Percentiles rank a stretch among this genome's conserved stretches.
These are phyloP conservation scores for Suillus discolor DNA, from an alignment of 768 basidiomycete genomes.

Conservation along the genomic window DNA sequence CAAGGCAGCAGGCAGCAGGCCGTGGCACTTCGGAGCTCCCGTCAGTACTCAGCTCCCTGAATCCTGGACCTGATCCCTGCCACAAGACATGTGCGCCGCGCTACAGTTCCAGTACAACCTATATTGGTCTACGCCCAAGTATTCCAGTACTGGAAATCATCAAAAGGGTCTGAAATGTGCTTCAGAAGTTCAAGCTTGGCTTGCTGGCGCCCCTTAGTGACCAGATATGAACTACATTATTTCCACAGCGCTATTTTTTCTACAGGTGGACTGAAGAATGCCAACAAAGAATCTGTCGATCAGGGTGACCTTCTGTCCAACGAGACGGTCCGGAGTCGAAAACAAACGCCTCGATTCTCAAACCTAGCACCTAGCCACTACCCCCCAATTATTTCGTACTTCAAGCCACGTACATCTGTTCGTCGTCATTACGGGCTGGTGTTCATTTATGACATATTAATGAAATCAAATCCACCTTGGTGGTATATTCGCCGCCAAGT, in stretches of 20 bases:
- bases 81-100: background rate
- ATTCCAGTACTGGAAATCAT: background rate
- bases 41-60: no score
- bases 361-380: background rate
- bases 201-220: background rate
- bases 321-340: background rate
- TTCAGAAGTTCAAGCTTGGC: background rate
- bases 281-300: background rate
- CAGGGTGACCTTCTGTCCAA: background rate
- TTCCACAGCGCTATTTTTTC: background rate
- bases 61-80: background rate
- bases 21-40: no score
- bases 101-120: background rate
- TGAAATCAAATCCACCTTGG: background rate
- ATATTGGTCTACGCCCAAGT: background rate
- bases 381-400: background rate
- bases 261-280: background rate
- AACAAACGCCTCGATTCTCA: background rate
- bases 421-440: background rate
- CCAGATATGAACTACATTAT: background rate
- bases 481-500: background rate
- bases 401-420: background rate
- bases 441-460: background rate
- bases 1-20: no score
- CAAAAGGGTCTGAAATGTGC: background rate